Base-by-base conservation (phyloP, 2,329 filamentous ascomycete genomes). In the Hypocrella siamensis region DNA sequence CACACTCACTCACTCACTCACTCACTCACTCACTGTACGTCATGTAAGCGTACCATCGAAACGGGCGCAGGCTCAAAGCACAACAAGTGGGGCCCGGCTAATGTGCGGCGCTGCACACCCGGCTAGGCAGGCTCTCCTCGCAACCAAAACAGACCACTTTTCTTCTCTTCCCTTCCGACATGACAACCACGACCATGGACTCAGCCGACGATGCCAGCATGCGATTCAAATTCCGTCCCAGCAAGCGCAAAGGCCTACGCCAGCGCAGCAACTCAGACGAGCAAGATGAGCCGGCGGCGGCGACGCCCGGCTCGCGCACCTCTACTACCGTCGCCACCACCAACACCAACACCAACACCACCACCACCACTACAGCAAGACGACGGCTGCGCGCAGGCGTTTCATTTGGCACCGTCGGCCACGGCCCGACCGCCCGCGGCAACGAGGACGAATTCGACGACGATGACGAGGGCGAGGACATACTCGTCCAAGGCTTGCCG, bases 241-340 rank as follows among this genome's bases (percentile, higher is more conserved):
- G 58, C 37, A 76, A 74, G 52, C 61, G 70, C 46, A 75, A 75
- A 46, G 54, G 58, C 5, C 70, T 72, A 40, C 61, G 71, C 29
- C 68, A 70, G 39, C 65, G 68, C 39, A 40, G 48, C 45, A 46
- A 52, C 30, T 46, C 52, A 31, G 46, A 44, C 24, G 16, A 27
- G 2, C 48, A 48, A 14, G 57, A 57, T 26, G 25, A 11, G 9
- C n/a, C 25, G n/a, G 25, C 25, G 11, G 10, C n/a, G n/a, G n/a
- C 25, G 10, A 11, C 11, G 9, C 9, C n/a, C n/a, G 11, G n/a
- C 25, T n/a, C n/a, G 15, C 9, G 11, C 25, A 7, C n/a, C 22
- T 61, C 63, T 24, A 75, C 73, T 34, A 68, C 77, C 6, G 67
- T 60, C 27, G 76, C 78, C 44, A 56, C 60, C 31, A 53, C 55